phyloP scores from a whole-genome alignment of 805 yeast species.

The Candida xyloterini region DNA sequence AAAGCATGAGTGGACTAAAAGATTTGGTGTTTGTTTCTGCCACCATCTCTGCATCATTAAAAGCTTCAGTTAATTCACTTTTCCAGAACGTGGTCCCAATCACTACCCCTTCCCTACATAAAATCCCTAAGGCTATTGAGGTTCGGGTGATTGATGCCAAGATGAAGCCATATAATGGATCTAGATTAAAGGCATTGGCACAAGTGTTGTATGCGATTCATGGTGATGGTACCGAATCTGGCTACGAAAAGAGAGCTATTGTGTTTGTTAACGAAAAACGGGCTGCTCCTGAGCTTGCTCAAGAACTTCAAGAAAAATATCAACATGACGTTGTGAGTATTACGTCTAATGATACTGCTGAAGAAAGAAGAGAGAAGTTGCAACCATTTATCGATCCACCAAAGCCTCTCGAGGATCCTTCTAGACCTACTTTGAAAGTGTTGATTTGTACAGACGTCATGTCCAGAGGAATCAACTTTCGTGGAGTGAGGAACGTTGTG shows the following conservation, averaged over 20 bases:
- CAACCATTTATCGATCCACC: constrained; percentile 66
- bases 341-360: constrained; percentile 61
- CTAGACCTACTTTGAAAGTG: constrained; percentile 49
- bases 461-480: constrained; percentile 88
- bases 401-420: constrained; percentile 35
- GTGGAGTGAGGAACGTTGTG: constrained; percentile 75
- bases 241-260: constrained; percentile 71
- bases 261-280: constrained; percentile 80
- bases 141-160: constrained; percentile 75
- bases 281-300: constrained; percentile 57
- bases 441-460: constrained; percentile 84
- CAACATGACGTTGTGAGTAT: constrained; percentile 63
- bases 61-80: constrained; percentile 51
- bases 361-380: constrained; percentile 57
- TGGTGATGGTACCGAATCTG: constrained; percentile 77
- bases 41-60: constrained; percentile 79
- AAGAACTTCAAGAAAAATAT: constrained; percentile 45
- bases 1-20: constrained; percentile 45
- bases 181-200: constrained; percentile 78
- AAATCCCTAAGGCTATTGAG: constrained; percentile 72
- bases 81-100: constrained; percentile 68
- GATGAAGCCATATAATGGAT: constrained; percentile 76
- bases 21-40: constrained; percentile 83
- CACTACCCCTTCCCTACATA: constrained; percentile 79
- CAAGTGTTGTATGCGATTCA: constrained; percentile 85